Evolutionary conservation across 805 yeast species (phyloP), one percentile per base, ranked within the genome.

Genomic region (Candida easanensis): DNA sequence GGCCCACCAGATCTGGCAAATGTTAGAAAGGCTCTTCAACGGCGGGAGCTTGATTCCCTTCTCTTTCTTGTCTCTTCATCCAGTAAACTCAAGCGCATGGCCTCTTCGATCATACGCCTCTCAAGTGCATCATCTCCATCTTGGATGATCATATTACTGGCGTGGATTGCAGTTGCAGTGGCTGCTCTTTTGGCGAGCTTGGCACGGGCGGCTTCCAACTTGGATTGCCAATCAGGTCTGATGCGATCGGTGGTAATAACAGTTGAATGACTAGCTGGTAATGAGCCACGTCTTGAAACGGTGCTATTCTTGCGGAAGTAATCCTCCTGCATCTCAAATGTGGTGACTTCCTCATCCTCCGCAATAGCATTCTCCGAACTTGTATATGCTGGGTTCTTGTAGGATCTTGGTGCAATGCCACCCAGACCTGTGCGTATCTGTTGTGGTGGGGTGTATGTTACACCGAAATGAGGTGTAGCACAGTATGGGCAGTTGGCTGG

Each of bases 401-500:
- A 80, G 41, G 58, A 60, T 40, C 57, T 65, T 22, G 93, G 86
- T 4, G 77, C 60, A 5, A 64, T 62, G 0, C 84, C 84, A 22
- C 70, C 75, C 3, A 79, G 60, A 1, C 91, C 90, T 2, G 80
- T 74, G 46, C 66, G 62, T 41, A 81, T 67, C 39, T 65, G n/a
- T n/a, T n/a, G 66, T 8, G 83, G 84, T 2, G 91, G 82, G n/a
- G 75, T 73, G 62, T 87, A 91, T 0, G 84, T 80, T 10, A 91
- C 83, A 7, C 96, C 95, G 62, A 90, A 88, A 55, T 85, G 80
- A 4, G 86, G 73, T 66, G 83, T 81, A 1, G 96, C 95, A 68
- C 99, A 91, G 61, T 85, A 91, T 1, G 98, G 98, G 61, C 99
- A 91, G 51, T 77, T 76, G 3, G 96, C 91, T 2, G 91, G 85